Evolutionary conservation across 1,284 basidiomycete species (phyloP).

Genomic region (Xerocomus minutiporus): DNA sequence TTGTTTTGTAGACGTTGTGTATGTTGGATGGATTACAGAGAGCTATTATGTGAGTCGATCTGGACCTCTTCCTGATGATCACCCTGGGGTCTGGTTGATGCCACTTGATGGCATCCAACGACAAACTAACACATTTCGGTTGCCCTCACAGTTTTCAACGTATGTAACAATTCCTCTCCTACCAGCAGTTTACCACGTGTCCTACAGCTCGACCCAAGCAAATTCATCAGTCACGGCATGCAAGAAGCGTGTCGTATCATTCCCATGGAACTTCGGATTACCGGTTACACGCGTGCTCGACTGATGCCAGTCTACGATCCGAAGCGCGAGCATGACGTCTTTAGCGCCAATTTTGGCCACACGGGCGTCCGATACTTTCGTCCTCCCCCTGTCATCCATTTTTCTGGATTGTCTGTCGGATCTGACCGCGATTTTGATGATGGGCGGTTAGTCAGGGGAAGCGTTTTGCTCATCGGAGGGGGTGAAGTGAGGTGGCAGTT

Average conservation of each 20-base stretch:
- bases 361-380: slow-evolving; percentile 19
- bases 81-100: not conserved
- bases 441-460: slow-evolving; percentile 37
- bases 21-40: slow-evolving; percentile 56
- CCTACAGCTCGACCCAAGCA: slow-evolving; percentile 23
- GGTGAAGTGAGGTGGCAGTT: slow-evolving; percentile 51
- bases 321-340: not conserved
- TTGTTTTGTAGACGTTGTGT: slow-evolving; percentile 42
- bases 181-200: not conserved
- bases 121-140: not conserved
- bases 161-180: slow-evolving; percentile 2
- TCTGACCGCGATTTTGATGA: slow-evolving; percentile 33
- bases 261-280: slow-evolving; percentile 45
- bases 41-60: slow-evolving; percentile 43
- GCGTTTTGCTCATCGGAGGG: slow-evolving; percentile 47
- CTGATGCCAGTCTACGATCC: slow-evolving; percentile 28
- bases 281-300: slow-evolving; percentile 40
- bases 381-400: slow-evolving; percentile 47
- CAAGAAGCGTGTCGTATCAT: slow-evolving; percentile 52
- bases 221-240: slow-evolving; percentile 30
- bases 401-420: slow-evolving; percentile 44
- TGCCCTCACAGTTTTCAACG: slow-evolving; percentile 20
- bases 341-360: not conserved
- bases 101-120: too few species aligned
- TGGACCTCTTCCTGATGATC: not conserved